Conservation (phyloP, 2,329 filamentous ascomycete species). For the Neonectria ditissima region DNA sequence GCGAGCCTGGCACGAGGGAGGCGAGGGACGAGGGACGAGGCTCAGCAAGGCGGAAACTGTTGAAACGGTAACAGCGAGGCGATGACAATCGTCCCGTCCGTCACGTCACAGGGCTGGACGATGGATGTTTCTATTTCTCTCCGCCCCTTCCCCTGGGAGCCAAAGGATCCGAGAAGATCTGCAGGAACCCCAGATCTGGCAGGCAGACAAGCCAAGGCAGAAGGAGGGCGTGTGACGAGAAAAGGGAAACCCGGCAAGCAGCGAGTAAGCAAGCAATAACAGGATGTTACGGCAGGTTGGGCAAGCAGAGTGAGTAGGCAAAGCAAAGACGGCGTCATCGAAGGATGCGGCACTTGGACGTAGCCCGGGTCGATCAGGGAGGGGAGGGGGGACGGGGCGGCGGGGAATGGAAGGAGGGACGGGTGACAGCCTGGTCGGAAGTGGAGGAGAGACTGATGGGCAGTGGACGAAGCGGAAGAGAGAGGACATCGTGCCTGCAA, state of each 20-base stretch:
- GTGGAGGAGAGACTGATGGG: not conserved
- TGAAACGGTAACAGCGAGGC: constrained; percentile 19
- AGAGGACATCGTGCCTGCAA: not conserved
- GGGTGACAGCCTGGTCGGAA: not conserved
- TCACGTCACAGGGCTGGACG: constrained; percentile 19
- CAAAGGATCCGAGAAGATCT: constrained; percentile 40
- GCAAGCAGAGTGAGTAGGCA: not conserved
- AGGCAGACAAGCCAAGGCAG: constrained; percentile 14
- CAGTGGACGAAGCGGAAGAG: constrained; percentile 3
- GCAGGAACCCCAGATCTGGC: constrained; percentile 46
- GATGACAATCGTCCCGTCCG: constrained; percentile 2
- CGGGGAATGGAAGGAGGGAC: constrained; percentile 3
- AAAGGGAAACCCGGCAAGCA: constrained; percentile 5
- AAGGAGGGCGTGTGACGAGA: constrained; percentile 14
- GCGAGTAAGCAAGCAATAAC: not conserved
- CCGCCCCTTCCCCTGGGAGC: not conserved
- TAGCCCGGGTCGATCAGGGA: constrained; percentile 11
- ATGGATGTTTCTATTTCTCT: constrained; percentile 11
- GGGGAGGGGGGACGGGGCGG: constrained; percentile 2
- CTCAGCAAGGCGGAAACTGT: constrained; percentile 13
- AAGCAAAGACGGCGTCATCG: constrained; percentile 7
- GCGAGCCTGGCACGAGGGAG: too few relatives aligned
- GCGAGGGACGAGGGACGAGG: not conserved
- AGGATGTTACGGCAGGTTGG: too few relatives aligned
- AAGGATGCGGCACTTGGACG: constrained; percentile 24